These are phyloP conservation scores for Xylaria sp. DNA, from an alignment of 2,329 filamentous ascomycete genomes.

Conservation along the genomic window DNA sequence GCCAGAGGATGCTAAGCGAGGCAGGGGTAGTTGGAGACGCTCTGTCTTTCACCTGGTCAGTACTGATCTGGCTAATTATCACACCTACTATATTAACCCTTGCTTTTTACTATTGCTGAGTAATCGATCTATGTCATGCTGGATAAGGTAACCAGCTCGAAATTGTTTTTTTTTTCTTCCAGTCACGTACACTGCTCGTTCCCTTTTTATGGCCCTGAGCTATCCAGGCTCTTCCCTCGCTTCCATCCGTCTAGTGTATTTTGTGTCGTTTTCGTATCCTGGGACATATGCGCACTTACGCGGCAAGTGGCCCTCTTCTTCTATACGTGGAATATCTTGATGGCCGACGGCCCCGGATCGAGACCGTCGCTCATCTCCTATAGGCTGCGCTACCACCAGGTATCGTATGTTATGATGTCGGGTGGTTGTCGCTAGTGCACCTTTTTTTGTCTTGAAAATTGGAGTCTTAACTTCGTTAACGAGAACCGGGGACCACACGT, in stretches of 20 bases:
- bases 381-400: not conserved
- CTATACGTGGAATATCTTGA: not conserved
- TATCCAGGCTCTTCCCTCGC: not conserved
- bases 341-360: slow-evolving; percentile 2
- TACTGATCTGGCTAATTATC: too few species aligned
- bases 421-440: not conserved
- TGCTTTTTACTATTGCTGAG: slow-evolving; percentile 5
- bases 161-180: not conserved
- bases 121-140: slow-evolving; percentile 14
- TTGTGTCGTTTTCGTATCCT: not conserved
- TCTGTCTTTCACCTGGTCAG: not conserved
- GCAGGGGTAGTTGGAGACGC: slow-evolving; percentile 4
- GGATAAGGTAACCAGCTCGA: slow-evolving; percentile 27
- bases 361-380: not conserved
- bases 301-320: not conserved
- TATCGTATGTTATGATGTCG: slow-evolving; percentile 10
- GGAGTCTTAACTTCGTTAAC: not conserved
- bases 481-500: slow-evolving; percentile 11
- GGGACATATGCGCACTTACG: not conserved
- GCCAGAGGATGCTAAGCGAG: slow-evolving; percentile 28
- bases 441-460: not conserved
- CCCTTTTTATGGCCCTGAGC: not conserved
- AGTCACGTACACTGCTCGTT: not conserved
- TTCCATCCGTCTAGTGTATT: not conserved
- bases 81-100: not conserved